These are phyloP conservation scores for Clonostachys rosea DNA, from an alignment of 2,329 filamentous ascomycete genomes.

Conservation along the genomic window DNA sequence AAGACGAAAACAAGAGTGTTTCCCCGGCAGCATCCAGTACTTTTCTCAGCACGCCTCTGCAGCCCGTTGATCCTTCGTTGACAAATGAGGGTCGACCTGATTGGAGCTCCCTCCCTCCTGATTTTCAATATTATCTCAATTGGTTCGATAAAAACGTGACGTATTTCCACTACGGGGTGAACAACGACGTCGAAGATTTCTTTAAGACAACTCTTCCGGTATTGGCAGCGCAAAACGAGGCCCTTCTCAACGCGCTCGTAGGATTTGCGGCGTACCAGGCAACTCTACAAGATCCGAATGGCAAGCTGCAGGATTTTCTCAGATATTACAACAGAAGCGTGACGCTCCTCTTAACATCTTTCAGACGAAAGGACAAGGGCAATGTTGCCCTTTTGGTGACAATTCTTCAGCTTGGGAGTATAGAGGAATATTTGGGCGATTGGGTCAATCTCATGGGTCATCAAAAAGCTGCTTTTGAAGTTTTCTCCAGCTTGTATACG, in stretches of 20 bases:
- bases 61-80: slow-evolving; percentile 15
- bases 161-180: slow-evolving; percentile 77
- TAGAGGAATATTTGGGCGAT: slow-evolving; percentile 95
- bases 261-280: slow-evolving; percentile 87
- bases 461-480: slow-evolving; percentile 81
- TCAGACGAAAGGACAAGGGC: slow-evolving; percentile 68
- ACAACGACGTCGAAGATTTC: slow-evolving; percentile 67
- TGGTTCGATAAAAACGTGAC: slow-evolving; percentile 78
- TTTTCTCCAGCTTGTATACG: slow-evolving; percentile 74
- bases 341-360: slow-evolving; percentile 64
- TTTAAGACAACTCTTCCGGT: slow-evolving; percentile 67
- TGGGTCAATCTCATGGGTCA: slow-evolving; percentile 93
- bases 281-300: slow-evolving; percentile 64
- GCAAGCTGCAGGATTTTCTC: slow-evolving; percentile 76
- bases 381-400: slow-evolving; percentile 75
- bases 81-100: slow-evolving; percentile 26
- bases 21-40: slow-evolving; percentile 34
- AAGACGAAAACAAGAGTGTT: slow-evolving; percentile 46
- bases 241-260: slow-evolving; percentile 80
- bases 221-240: slow-evolving; percentile 68
- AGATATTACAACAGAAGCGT: slow-evolving; percentile 90
- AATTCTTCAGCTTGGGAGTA: slow-evolving; percentile 86
- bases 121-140: slow-evolving; percentile 72
- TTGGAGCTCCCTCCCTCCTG: slow-evolving; percentile 57
- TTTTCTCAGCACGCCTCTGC: slow-evolving; percentile 18